Evolutionary conservation across 805 yeast species (phyloP).

Genomic region (Kazachstania viticola): DNA sequence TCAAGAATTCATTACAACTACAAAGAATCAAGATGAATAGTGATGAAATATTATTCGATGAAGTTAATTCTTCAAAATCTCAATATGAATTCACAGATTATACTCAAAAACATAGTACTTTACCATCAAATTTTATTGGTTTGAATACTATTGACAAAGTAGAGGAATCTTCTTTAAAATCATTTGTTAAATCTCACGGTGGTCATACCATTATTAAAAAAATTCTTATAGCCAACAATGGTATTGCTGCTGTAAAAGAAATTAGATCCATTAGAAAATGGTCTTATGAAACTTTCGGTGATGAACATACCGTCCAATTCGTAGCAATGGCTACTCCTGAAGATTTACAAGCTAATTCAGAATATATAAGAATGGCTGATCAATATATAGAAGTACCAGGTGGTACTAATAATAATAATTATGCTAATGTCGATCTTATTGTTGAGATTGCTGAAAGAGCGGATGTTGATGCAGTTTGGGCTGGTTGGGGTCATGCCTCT

Average conservation of each 20-base stretch:
- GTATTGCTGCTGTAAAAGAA: slow-evolving; percentile 98
- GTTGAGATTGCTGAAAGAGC: slow-evolving; percentile 97
- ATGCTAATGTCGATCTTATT: slow-evolving; percentile 94
- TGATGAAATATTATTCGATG: slow-evolving; percentile 32
- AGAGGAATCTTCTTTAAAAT: slow-evolving; percentile 65
- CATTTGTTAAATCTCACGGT: slow-evolving; percentile 71
- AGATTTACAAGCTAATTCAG: slow-evolving; percentile 92
- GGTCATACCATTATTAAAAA: slow-evolving; percentile 93
- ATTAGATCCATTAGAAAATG: slow-evolving; percentile 95
- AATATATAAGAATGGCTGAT: slow-evolving; percentile 97
- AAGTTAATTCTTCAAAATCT: slow-evolving; percentile 18
- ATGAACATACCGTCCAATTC: slow-evolving; percentile 86
- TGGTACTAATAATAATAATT: slow-evolving; percentile 96
- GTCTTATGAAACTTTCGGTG: slow-evolving; percentile 98
- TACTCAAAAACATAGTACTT: slow-evolving; percentile 27
- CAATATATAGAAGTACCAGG: slow-evolving; percentile 98
- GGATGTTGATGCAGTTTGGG: slow-evolving; percentile 98
- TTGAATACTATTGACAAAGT: slow-evolving; percentile 67
- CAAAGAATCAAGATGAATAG: too few relatives aligned
- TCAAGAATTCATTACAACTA: too few relatives aligned
- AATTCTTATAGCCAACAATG: slow-evolving; percentile 91
- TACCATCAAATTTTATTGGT: slow-evolving; percentile 75
- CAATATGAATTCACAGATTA: slow-evolving; percentile 25
- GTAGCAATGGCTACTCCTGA: slow-evolving; percentile 99
- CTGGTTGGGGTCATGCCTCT: slow-evolving; percentile 99